phyloP scores from a whole-genome alignment of 2,329 filamentous ascomycete species.

The Botrytis porri region DNA sequence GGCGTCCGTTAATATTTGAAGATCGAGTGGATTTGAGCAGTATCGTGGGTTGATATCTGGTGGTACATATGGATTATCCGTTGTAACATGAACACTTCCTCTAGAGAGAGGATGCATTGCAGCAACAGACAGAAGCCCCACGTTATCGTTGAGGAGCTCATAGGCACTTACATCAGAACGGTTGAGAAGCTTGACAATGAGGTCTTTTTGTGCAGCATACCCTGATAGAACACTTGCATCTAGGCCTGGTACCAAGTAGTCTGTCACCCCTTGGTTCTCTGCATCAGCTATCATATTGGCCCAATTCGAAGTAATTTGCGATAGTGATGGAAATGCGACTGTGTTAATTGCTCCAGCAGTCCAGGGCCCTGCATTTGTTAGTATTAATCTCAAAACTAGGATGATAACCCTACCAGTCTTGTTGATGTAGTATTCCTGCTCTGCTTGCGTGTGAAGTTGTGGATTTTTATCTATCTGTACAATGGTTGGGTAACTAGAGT shows the following conservation, averaged over 20 bases:
- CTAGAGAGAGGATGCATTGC: slow-evolving; percentile 55
- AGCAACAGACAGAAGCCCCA: slow-evolving; percentile 30
- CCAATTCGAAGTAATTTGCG: slow-evolving; percentile 27
- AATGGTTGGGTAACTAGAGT: slow-evolving; percentile 28
- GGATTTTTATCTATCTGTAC: slow-evolving; percentile 26
- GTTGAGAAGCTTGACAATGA: slow-evolving; percentile 25
- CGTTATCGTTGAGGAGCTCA: slow-evolving; percentile 31
- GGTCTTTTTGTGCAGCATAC: slow-evolving; percentile 27
- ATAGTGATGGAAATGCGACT: slow-evolving; percentile 33
- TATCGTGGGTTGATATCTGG: slow-evolving; percentile 47
- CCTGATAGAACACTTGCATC: slow-evolving; percentile 30
- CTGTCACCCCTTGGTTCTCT: slow-evolving; percentile 23
- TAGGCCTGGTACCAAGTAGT: slow-evolving; percentile 26
- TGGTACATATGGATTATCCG: slow-evolving; percentile 40
- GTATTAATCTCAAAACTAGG: background rate
- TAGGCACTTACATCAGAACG: slow-evolving; percentile 29
- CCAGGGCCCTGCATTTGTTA: slow-evolving; percentile 15
- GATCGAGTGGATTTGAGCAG: slow-evolving; percentile 32
- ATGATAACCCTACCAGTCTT: slow-evolving; percentile 26
- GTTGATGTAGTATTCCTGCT: slow-evolving; percentile 32
- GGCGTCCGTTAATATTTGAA: slow-evolving; percentile 28
- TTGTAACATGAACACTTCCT: slow-evolving; percentile 54
- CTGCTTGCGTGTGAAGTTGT: slow-evolving; percentile 22
- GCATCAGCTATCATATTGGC: slow-evolving; percentile 27
- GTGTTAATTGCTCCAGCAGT: slow-evolving; percentile 34